These are phyloP conservation scores for Carex kokanica DNA, from an alignment of 176 grass and related monocot genomes.

Conservation along the genomic window DNA sequence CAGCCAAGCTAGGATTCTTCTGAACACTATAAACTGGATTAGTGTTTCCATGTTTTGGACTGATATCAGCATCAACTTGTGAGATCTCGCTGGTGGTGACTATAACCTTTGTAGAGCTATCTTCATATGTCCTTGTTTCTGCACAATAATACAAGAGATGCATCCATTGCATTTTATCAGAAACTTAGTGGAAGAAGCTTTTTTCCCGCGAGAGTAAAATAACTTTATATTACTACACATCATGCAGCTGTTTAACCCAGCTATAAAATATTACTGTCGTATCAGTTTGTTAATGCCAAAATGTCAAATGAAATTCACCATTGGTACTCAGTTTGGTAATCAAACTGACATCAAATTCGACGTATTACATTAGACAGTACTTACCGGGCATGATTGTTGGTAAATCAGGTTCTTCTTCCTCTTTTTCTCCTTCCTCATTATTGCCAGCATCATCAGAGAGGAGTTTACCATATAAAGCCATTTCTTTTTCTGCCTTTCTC, in stretches of 20 bases:
- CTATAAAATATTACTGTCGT: neutral
- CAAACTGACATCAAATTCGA: neutral
- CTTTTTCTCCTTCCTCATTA: constrained; percentile 34
- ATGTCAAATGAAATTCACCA: neutral
- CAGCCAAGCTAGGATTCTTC: constrained; percentile 30
- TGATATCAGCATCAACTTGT: constrained; percentile 32
- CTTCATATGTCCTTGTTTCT: constrained; percentile 91
- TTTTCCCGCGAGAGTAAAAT: neutral
- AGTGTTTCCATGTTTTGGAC: constrained; percentile 7
- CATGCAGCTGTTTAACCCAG: neutral
- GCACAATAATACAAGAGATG: constrained; percentile 18
- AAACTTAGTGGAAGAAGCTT: neutral
- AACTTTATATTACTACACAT: neutral
- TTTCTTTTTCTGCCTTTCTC: constrained; percentile 91
- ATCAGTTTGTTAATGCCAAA: neutral
- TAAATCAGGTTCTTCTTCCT: constrained; percentile 35
- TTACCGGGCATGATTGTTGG: constrained; percentile 45
- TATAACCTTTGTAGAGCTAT: constrained; percentile 48
- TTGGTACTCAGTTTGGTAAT: neutral
- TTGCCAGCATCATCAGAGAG: constrained; percentile 34
- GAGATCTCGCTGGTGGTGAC: constrained; percentile 75
- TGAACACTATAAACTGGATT: constrained; percentile 12
- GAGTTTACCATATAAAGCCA: constrained; percentile 71
- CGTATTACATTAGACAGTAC: neutral
- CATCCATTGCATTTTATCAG: constrained; percentile 4